Evolutionary conservation across 2,329 filamentous ascomycete species (phyloP).

Genomic region (Xylariales sp.): DNA sequence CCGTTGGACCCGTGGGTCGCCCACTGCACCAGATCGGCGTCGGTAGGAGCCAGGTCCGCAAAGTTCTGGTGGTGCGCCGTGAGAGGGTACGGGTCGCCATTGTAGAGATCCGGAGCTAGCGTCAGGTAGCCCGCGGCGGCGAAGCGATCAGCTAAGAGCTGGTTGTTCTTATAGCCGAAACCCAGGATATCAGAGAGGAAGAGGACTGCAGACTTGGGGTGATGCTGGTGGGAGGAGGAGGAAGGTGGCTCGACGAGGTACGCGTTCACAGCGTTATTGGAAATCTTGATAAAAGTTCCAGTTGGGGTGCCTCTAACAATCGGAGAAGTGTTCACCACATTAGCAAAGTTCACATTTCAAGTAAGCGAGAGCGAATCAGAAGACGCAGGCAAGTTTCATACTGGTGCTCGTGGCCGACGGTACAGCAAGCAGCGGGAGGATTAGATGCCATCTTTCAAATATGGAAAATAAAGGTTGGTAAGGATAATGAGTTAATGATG

Average conservation of each 20-base stretch:
- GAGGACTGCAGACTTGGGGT: neutral
- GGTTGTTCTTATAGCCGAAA: neutral
- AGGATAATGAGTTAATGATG: no score
- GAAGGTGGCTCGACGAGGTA: neutral
- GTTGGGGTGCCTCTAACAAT: neutral
- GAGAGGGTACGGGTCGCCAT: neutral
- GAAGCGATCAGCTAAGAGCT: conserved; percentile 2
- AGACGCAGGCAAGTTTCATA: neutral
- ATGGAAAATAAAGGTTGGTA: no score
- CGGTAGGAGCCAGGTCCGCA: no score
- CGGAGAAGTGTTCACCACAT: no score
- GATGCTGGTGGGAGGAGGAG: neutral
- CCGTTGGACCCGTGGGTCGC: neutral
- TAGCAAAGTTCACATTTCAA: no score
- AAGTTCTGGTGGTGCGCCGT: neutral
- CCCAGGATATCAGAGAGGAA: conserved; percentile 2
- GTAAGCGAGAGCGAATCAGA: neutral
- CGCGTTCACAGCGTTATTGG: conserved; percentile 3
- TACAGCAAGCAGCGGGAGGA: neutral
- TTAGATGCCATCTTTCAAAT: conserved; percentile 2
- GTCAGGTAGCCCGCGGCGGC: neutral
- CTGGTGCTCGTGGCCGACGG: neutral
- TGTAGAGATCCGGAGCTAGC: neutral
- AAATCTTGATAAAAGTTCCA: neutral
- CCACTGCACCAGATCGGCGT: neutral